Percentiles rank a stretch among this genome's conserved stretches.
Conservation (phyloP, 768 basidiomycete genomes). For the Suillus alpinus region DNA sequence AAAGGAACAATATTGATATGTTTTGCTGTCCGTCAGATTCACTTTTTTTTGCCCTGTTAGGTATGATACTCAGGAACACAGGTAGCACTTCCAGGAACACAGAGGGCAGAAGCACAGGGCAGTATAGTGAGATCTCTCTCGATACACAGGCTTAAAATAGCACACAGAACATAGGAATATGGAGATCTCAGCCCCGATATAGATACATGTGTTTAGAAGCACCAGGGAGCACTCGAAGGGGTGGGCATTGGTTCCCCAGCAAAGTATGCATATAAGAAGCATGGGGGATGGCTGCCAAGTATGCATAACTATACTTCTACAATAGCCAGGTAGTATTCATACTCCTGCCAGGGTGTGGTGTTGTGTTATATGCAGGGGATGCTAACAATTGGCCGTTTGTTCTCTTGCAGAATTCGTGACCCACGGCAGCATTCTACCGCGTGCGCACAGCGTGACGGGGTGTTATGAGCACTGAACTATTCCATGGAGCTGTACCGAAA, state of each 20-base stretch:
- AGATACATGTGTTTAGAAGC: too few relatives aligned
- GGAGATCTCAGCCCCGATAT: too few relatives aligned
- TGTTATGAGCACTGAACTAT: too few relatives aligned
- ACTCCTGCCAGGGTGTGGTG: background rate
- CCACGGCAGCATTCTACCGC: too few relatives aligned
- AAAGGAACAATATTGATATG: background rate
- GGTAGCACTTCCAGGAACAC: background rate
- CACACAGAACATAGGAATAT: background rate
- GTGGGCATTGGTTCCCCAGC: background rate
- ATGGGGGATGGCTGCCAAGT: background rate
- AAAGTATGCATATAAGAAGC: background rate
- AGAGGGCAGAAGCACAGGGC: too few relatives aligned
- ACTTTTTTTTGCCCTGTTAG: background rate
- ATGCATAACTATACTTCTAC: background rate
- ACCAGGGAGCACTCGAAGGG: too few relatives aligned
- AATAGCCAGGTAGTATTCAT: conserved; percentile 6
- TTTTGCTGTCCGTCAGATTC: background rate
- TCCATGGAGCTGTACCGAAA: too few relatives aligned
- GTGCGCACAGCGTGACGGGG: too few relatives aligned
- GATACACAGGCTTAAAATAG: background rate
- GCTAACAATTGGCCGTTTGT: too few relatives aligned
- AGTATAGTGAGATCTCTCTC: background rate
- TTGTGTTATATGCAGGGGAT: too few relatives aligned
- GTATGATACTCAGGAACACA: background rate
- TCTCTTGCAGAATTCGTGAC: too few relatives aligned